These are phyloP conservation scores for Coemansia sp. DNA, from an alignment of 192 early-diverging fungal genomes.

Conservation along the genomic window DNA sequence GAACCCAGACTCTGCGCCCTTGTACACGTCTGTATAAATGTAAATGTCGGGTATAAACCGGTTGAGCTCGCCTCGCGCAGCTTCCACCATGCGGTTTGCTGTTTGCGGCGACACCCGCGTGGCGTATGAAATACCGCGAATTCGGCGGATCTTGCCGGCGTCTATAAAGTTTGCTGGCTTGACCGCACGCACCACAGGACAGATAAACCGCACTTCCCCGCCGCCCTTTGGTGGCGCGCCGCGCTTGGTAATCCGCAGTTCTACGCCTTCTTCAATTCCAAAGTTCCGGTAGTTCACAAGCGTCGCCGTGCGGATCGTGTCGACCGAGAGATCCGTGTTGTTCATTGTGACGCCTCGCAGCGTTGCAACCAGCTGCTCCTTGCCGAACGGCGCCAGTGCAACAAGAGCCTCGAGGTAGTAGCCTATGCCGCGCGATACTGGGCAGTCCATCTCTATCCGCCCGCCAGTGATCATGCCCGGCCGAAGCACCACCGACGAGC, in stretches of 20 bases:
- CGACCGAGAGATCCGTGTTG: conserved; percentile 87
- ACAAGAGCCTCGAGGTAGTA: conserved; percentile 93
- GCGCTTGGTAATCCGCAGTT: conserved; percentile 83
- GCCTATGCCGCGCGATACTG: conserved; percentile 76
- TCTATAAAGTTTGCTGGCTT: conserved; percentile 80
- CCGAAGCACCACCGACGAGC: conserved; percentile 77
- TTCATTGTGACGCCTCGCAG: conserved; percentile 91
- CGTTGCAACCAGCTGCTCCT: conserved; percentile 75
- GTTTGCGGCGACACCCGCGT: conserved; percentile 91
- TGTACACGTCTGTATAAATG: conserved; percentile 95
- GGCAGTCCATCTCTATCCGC: conserved; percentile 81
- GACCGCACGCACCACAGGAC: conserved; percentile 73
- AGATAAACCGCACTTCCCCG: conserved; percentile 83
- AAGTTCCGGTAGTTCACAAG: conserved; percentile 80
- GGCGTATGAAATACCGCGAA: conserved; percentile 92
- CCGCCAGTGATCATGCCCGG: conserved; percentile 92
- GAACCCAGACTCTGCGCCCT: conserved; percentile 88
- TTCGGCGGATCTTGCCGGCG: conserved; percentile 80
- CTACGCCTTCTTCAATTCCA: conserved; percentile 78
- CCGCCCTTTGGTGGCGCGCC: conserved; percentile 90
- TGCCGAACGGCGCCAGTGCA: conserved; percentile 89
- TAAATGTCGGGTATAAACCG: conserved; percentile 95
- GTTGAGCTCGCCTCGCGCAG: conserved; percentile 81
- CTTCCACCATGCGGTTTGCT: conserved; percentile 88
- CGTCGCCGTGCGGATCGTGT: conserved; percentile 85